Base-by-base conservation (phyloP, 257 asterid species). In the Leptodermis oblonga region DNA sequence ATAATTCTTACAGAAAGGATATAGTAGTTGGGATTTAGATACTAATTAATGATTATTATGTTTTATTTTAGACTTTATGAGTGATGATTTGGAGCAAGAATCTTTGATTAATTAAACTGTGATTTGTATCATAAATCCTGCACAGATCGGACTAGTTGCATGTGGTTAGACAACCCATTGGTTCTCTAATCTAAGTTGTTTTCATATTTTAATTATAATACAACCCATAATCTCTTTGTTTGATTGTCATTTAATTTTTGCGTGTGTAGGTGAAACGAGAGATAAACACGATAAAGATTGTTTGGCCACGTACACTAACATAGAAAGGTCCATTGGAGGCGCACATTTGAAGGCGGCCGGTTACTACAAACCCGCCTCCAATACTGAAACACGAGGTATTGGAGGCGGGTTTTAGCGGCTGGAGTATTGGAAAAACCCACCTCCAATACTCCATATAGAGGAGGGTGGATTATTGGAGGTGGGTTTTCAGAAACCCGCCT, bases 21-120 rank as follows among this genome's bases (percentile, higher is more conserved):
- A 31, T n/a, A 71, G 31, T 49, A 10, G 76, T 71, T 62, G 37
- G 70, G 64, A 71, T 62, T 51, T 25, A 26, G 56, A 71, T 71
- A 17, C 66, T 65, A 7, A 39, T 42, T 58, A 4, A 58, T 25
- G 31, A 26, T 34, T 18, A 8, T 71, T 37, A 52, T 59, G 43
- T 64, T 62, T 13, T 31, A 20, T 18, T 15, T n/a, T 26, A 65
- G 15, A 54, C 22, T 52, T 52, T 31, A 54, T 25, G 36, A 22
- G 36, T 12, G 17, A 20, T 65, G 53, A 7, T 37, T 68, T 52
- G 26, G 52, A 52, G 55, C 23, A 68, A 52, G 62, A 51, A 34
- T 67, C 62, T 67, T 0, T n/a, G n/a, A 67, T 22, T 68, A 22
- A 4, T 52, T n/a, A n/a, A n/a, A n/a, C n/a, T n/a, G 36, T 52